Conservation (phyloP, 2,329 filamentous ascomycete genomes). For the Nemania abortiva region DNA sequence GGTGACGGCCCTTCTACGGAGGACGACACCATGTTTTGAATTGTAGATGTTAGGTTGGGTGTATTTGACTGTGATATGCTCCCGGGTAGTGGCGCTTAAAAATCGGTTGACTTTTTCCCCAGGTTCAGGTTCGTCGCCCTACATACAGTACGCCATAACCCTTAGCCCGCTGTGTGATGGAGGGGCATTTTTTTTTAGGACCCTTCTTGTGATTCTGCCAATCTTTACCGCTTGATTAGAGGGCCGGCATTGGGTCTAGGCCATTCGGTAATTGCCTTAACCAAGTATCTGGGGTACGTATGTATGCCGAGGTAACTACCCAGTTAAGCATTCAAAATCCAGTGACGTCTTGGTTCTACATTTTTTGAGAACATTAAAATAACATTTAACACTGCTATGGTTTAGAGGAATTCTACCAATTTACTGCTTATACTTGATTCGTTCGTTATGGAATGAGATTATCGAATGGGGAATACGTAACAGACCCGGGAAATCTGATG, state of each 20-base stretch:
- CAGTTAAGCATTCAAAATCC: background rate
- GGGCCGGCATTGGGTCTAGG: constrained; percentile 10
- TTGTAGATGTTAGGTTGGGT: background rate
- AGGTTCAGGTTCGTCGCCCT: background rate
- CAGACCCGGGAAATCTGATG: background rate
- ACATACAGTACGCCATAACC: background rate
- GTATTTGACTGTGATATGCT: constrained; percentile 1
- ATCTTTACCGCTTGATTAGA: constrained; percentile 24
- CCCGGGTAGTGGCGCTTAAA: background rate
- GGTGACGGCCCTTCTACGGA: constrained; percentile 43
- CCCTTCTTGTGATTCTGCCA: constrained; percentile 29
- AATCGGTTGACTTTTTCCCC: background rate
- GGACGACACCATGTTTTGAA: constrained; percentile 25
- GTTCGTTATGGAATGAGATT: background rate
- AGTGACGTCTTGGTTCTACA: background rate
- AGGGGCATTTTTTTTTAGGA: constrained; percentile 39
- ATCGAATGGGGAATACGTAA: background rate
- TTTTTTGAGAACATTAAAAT: background rate
- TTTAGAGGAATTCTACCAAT: background rate
- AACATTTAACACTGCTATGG: background rate
- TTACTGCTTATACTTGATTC: background rate
- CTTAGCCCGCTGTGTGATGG: constrained; percentile 23
- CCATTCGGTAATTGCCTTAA: background rate
- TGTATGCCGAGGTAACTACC: too few relatives aligned
- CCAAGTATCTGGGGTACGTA: constrained; percentile 3